Percentiles rank a stretch among this genome's conserved stretches.
Evolutionary conservation across 1,139 yeast genomes (phyloP).

Genomic region (Suhomyces choctaworum): DNA sequence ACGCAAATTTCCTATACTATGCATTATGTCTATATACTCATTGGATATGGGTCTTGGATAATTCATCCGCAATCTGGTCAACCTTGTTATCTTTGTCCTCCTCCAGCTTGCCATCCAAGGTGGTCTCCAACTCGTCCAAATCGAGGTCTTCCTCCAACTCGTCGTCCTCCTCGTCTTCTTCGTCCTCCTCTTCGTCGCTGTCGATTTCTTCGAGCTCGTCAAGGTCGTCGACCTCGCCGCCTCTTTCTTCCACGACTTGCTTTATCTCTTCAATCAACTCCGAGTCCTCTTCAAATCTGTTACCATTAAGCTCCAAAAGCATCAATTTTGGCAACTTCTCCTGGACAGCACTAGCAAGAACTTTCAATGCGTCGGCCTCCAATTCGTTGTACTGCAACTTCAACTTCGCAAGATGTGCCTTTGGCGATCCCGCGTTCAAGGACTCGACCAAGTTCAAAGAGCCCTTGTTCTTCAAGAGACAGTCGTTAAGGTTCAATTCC

Average conservation of each 20-base stretch:
- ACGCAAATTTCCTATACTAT: too few relatives aligned
- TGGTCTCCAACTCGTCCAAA: conserved; percentile 60
- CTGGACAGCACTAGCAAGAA: conserved; percentile 54
- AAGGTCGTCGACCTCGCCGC: conserved; percentile 86
- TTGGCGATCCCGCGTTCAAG: conserved; percentile 37
- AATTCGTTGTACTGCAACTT: conserved; percentile 90
- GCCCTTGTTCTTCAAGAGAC: conserved; percentile 80
- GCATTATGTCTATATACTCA: conserved; percentile 9
- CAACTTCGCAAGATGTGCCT: conserved; percentile 51
- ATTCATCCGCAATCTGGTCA: conserved; percentile 59
- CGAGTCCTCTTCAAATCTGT: conserved; percentile 61
- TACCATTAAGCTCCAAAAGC: conserved; percentile 84
- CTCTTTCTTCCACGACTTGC: conserved; percentile 68
- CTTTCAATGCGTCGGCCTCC: conserved; percentile 60
- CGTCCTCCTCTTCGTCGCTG: conserved; percentile 80
- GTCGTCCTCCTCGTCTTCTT: conserved; percentile 56
- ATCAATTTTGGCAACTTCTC: conserved; percentile 61
- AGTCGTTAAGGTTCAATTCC: conserved; percentile 87
- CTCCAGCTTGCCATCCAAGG: conserved; percentile 38
- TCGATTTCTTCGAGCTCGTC: conserved; percentile 93
- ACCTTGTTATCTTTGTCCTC: conserved; percentile 44
- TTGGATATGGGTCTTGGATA: conserved; percentile 53
- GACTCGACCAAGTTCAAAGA: conserved; percentile 54
- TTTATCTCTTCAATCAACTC: conserved; percentile 35
- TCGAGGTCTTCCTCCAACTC: conserved; percentile 53